These are phyloP conservation scores for Trematosphaeria pertusa DNA, from an alignment of 2,329 filamentous ascomycete species.

Conservation along the genomic window DNA sequence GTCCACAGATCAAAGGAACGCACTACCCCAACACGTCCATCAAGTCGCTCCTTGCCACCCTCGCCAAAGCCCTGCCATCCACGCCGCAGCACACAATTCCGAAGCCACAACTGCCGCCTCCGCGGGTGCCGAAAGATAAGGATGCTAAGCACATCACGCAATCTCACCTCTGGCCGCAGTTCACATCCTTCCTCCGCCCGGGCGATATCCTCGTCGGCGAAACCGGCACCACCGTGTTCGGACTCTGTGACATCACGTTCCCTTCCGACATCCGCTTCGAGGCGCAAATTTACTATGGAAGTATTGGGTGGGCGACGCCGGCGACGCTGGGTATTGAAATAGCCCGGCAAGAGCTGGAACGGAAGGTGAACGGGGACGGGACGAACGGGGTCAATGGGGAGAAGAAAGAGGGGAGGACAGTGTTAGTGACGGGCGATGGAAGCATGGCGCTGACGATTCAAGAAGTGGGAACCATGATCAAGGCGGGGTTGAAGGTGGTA, in stretches of 20 bases:
- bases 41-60: constrained; percentile 44
- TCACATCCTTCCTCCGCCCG: constrained; percentile 45
- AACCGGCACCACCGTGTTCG: constrained; percentile 51
- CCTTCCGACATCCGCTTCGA: constrained; percentile 38
- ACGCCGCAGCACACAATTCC: constrained; percentile 30
- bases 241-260: constrained; percentile 45
- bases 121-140: constrained; percentile 35
- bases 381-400: too few species aligned
- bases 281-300: constrained; percentile 54
- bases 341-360: constrained; percentile 58
- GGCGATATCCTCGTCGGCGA: constrained; percentile 51
- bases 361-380: too few species aligned
- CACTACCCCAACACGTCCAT: constrained; percentile 43
- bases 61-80: constrained; percentile 33
- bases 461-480: constrained; percentile 69
- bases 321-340: constrained; percentile 52
- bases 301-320: constrained; percentile 52
- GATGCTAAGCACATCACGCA: constrained; percentile 51
- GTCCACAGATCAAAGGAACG: constrained; percentile 36
- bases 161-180: constrained; percentile 53
- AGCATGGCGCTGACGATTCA: constrained; percentile 72
- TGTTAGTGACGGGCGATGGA: constrained; percentile 68
- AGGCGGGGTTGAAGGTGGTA: constrained; percentile 41
- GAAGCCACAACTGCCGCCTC: constrained; percentile 35
- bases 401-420: constrained; percentile 47